These are phyloP conservation scores for Monosporozyma siamensis DNA, from an alignment of 805 yeast genomes.

Conservation along the genomic window DNA sequence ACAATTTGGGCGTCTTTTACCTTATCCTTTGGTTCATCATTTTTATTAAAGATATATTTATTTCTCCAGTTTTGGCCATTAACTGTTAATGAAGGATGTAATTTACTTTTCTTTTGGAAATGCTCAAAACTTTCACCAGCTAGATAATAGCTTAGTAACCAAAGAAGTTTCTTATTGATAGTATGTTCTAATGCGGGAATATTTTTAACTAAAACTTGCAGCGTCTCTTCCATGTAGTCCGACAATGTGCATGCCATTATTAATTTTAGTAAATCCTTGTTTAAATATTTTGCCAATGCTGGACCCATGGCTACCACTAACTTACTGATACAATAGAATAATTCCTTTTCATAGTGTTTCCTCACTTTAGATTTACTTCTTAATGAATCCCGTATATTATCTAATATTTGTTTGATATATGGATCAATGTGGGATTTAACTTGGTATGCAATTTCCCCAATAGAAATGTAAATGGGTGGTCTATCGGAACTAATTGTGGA, in stretches of 20 bases:
- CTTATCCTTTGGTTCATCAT: conserved; percentile 38
- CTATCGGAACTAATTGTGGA: conserved; percentile 41
- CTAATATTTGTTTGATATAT: conserved; percentile 79
- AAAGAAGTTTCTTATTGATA: conserved; percentile 62
- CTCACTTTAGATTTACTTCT: conserved; percentile 41
- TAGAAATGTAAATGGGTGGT: conserved; percentile 63
- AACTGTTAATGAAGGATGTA: conserved; percentile 41
- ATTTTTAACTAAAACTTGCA: conserved; percentile 55
- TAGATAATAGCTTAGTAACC: conserved; percentile 61
- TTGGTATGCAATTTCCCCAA: conserved; percentile 70
- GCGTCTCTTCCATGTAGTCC: conserved; percentile 70
- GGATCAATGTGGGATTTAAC: conserved; percentile 81
- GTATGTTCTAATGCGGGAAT: conserved; percentile 73
- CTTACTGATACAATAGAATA: conserved; percentile 82
- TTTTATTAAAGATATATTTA: conserved; percentile 61
- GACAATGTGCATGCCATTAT: conserved; percentile 76
- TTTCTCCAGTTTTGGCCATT: conserved; percentile 73
- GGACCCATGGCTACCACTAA: conserved; percentile 87
- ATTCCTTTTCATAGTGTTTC: conserved; percentile 72
- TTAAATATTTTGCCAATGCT: conserved; percentile 80
- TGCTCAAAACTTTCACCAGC: conserved; percentile 74
- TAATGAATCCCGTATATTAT: conserved; percentile 72
- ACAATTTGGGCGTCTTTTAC: conserved; percentile 43
- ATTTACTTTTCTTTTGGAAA: conserved; percentile 66
- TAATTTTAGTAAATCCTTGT: conserved; percentile 68